Percentiles rank a stretch among this genome's conserved stretches.
Evolutionary conservation across 345 rosid species (phyloP).

Genomic region (Salix caprea): DNA sequence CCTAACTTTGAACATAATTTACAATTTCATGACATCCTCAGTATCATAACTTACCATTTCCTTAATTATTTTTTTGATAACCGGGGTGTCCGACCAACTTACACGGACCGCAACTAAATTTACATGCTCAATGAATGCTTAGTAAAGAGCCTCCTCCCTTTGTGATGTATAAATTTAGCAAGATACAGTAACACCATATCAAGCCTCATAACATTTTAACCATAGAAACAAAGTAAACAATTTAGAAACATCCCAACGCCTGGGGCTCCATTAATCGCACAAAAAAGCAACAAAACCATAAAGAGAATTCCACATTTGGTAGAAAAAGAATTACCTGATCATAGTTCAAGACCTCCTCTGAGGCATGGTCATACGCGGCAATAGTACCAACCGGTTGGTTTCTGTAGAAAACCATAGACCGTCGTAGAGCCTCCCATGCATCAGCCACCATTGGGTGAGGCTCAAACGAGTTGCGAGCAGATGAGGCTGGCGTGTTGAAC

Average conservation of each 20-base stretch:
- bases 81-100: too few species aligned
- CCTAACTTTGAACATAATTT: neutral
- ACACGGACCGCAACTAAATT: too few species aligned
- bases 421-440: slow-evolving; percentile 91
- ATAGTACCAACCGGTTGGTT: slow-evolving; percentile 87
- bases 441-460: slow-evolving; percentile 97
- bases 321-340: slow-evolving; percentile 68
- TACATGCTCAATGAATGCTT: neutral
- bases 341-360: slow-evolving; percentile 91
- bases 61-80: too few species aligned
- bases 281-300: neutral
- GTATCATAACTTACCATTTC: neutral
- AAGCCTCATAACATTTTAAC: neutral
- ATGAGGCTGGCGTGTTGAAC: slow-evolving; percentile 72
- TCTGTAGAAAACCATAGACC: slow-evolving; percentile 68
- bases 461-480: slow-evolving; percentile 78
- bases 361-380: slow-evolving; percentile 90
- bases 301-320: neutral
- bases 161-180: neutral
- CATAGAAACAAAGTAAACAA: neutral
- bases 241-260: neutral
- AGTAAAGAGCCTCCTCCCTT: neutral
- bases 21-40: neutral
- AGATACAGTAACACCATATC: neutral
- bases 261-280: neutral